Evolutionary conservation across 495 filamentous ascomycete genomes (phyloP), one percentile per base, ranked within the genome.

Genomic region (Aspergillus egyptiacus): DNA sequence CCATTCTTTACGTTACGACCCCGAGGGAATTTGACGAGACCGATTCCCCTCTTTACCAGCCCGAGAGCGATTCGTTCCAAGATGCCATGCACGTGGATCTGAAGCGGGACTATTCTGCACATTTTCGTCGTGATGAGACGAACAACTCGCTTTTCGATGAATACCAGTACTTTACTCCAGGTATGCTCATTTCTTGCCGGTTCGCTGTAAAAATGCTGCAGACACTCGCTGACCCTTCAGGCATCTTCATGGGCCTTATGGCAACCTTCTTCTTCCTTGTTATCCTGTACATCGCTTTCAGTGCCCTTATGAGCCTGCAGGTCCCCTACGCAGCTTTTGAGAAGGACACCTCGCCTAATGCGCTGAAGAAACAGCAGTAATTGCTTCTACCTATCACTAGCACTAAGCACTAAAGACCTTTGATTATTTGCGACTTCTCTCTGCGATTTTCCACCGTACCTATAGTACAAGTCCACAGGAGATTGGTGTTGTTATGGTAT

Each of bases 261-360:
- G 82, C 81, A 23, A 64, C 65, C 15, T 68, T 89, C 20, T 56
- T 96, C 28, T 76, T 94, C 35, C 58, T 95, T 30, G 67, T 76
- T 17, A 88, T 97, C 53, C 66, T 95, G 14, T 84, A 82, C 58
- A 82, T 89, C 41, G 93, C 81, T 19, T 71, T 97, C 40, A 77
- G 60, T 46, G 89, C 87, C 17, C 68, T 98, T 6, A 68, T 77
- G 5, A 90, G 89, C 51, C 71, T 98, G 30, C 72, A 95, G 65
- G 86, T 97, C 10, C 82, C 86, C 8, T 97, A 97, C 69, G 87
- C 84, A 39, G 90, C 93, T 1, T 98, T 98, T 64, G 90, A 94
- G 61, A 95, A 93, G 76, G 91, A 96, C 64, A 95, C 88, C 70
- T 88, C 91, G 0, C 84, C 89, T 36, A 74, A 78, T 25, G 86